Conservation (phyloP, 495 filamentous ascomycete species). For the Sordaria brevicollis region DNA sequence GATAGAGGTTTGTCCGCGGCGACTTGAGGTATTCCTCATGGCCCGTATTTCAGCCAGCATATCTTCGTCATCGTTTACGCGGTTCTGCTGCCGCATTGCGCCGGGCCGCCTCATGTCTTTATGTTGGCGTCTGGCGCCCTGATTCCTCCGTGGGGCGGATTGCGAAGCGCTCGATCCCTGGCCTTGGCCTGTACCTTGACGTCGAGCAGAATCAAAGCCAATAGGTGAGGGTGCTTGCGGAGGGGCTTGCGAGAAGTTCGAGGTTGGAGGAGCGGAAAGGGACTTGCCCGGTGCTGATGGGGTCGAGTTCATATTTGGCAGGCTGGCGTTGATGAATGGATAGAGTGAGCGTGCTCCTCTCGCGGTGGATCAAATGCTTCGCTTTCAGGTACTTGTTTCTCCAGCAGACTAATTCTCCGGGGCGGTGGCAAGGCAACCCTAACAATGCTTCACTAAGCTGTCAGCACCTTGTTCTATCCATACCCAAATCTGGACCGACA, state of each 20-base stretch:
- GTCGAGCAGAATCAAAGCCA: conserved; percentile 48
- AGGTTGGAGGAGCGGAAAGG: conserved; percentile 22
- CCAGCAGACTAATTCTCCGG: background rate
- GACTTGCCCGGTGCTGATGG: conserved; percentile 33
- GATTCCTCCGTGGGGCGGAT: conserved; percentile 57
- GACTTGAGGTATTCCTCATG: conserved; percentile 73
- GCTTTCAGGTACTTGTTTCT: background rate
- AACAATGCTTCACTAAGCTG: background rate
- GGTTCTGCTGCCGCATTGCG: conserved; percentile 8
- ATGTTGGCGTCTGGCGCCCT: conserved; percentile 66
- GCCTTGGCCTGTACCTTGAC: conserved; percentile 50
- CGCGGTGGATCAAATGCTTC: background rate
- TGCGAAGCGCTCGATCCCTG: conserved; percentile 42
- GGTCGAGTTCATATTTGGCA: conserved; percentile 35
- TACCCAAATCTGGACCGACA: background rate
- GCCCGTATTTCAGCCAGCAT: conserved; percentile 73
- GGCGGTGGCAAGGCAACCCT: background rate
- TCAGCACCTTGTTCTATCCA: background rate
- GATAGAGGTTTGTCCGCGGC: conserved; percentile 90
- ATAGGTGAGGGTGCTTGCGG: conserved; percentile 19
- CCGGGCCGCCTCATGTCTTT: conserved; percentile 42
- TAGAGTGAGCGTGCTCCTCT: conserved; percentile 3
- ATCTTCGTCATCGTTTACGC: conserved; percentile 51
- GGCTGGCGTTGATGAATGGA: conserved; percentile 6
- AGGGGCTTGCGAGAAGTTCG: conserved; percentile 14